A percentile compares a stretch with the other conserved stretches of the same genome.
These are phyloP conservation scores for Sordariomycetes sp. DNA, from an alignment of 2,329 filamentous ascomycete genomes.

Conservation along the genomic window DNA sequence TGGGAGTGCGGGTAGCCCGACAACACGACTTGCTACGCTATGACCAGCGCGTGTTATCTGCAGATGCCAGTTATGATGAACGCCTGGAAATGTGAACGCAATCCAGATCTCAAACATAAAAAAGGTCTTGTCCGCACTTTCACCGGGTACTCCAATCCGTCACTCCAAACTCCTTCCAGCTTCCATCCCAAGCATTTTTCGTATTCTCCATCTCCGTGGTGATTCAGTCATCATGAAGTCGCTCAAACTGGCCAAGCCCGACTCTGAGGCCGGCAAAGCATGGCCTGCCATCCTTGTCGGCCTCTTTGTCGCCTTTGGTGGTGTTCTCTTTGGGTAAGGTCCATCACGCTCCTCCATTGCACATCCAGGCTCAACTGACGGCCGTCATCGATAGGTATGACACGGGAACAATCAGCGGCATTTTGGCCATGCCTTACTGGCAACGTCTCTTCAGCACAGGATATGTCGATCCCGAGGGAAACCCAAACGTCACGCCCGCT, in stretches of 20 bases:
- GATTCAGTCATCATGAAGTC: no score
- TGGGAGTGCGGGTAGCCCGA: no score
- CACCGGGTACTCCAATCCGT: no score
- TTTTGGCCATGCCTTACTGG: slow-evolving; percentile 47
- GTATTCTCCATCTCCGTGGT: no score
- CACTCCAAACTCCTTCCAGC: no score
- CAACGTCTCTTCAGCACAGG: slow-evolving; percentile 22
- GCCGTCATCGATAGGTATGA: slow-evolving; percentile 35
- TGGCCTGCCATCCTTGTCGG: slow-evolving; percentile 54
- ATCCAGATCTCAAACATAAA: no score
- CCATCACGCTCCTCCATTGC: background rate
- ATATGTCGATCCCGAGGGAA: slow-evolving; percentile 13
- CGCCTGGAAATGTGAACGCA: no score
- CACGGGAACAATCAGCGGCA: slow-evolving; percentile 49
- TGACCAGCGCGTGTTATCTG: no score
- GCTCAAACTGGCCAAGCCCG: slow-evolving; percentile 30
- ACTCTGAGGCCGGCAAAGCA: slow-evolving; percentile 43
- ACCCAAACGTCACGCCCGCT: slow-evolving; percentile 32
- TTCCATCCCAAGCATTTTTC: no score
- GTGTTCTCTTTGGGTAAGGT: slow-evolving; percentile 46
- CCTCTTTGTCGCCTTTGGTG: slow-evolving; percentile 52
- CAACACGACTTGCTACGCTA: no score
- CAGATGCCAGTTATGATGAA: no score
- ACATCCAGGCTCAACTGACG: background rate
- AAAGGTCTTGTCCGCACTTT: no score